Evolutionary conservation across 371 early-diverging fungal genomes (phyloP), one percentile per base, ranked within the genome.

Genomic region (Mortierella polycephala): DNA sequence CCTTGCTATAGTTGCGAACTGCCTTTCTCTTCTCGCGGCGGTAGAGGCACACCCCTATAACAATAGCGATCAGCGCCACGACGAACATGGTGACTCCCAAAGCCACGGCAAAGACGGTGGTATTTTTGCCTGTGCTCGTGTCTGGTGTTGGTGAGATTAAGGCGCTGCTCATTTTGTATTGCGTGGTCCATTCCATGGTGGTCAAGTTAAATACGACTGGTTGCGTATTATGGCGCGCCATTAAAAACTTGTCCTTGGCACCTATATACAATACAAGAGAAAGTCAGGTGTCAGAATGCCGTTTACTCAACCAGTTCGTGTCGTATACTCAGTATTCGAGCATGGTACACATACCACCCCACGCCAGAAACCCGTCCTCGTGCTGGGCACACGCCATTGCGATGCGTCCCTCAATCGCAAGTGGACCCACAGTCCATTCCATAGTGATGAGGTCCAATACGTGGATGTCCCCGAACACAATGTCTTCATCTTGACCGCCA

Each of bases 311-410:
- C 50, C 30, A 46, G 16, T 2, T 46, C 16, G 46, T 16, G 46
- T 5, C 46, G 2, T 46, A 11, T 46, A 11, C 11, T n/a, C 16
- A 46, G 46, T 18, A 51, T 16, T 14, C 9, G 21, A 4, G 30
- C 30, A 30, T 13, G 18, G 20, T 44, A 39, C 44, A 18, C 67
- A 5, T 75, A 70, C 75, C 75, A 9, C 70, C 71, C 71, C 66
- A 66, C 13, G 47, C 51, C 23, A 70, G 42, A 16, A 75, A 66
- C 4, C 71, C 75, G 13, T 75, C 75, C 7, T 75, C 63, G 23
- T 60, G 58, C 42, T 66, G 49, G 55, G 64, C 55, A 30, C 75
- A 75, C 0, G 59, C 56, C 64, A 67, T 66, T n/a, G 60, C 75
- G 0, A 70, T 39, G 21, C 71, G 66, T 2, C 50, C 30, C 16